Evolutionary conservation across 2,329 filamentous ascomycete species (phyloP).

Genomic region (Tolypocladium tundrense): DNA sequence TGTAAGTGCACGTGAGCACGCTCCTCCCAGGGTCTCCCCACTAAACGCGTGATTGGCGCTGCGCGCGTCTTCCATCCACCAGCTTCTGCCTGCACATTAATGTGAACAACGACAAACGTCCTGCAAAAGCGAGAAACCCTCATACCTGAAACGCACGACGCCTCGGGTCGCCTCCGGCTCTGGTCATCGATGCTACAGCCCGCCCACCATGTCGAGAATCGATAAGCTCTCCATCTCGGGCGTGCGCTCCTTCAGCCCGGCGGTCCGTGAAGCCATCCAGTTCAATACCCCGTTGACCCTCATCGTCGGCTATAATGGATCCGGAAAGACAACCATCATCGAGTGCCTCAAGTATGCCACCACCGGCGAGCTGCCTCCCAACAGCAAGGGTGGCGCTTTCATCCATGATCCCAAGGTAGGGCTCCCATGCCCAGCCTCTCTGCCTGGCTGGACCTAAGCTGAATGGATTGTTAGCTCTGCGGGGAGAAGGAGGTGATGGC

Average conservation of each 20-base stretch:
- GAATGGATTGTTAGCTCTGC: slow-evolving; percentile 41
- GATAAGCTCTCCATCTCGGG: slow-evolving; percentile 83
- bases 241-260: slow-evolving; percentile 74
- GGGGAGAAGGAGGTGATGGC: slow-evolving; percentile 84
- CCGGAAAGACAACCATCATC: slow-evolving; percentile 97
- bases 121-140: background rate
- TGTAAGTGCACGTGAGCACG: background rate
- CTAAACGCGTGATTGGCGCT: background rate
- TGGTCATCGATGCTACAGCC: background rate
- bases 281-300: slow-evolving; percentile 88
- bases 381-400: slow-evolving; percentile 83
- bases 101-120: background rate
- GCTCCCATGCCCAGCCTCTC: background rate
- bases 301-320: slow-evolving; percentile 95
- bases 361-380: slow-evolving; percentile 84
- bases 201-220: slow-evolving; percentile 58
- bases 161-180: background rate
- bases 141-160: background rate
- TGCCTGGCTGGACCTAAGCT: background rate
- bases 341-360: slow-evolving; percentile 98
- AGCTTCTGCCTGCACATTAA: background rate
- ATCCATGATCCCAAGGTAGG: slow-evolving; percentile 87
- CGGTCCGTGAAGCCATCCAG: slow-evolving; percentile 64
- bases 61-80: background rate
- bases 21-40: background rate